Base-by-base conservation (phyloP, 176 grass and related monocot species). In the Sorghum bicolor region DNA sequence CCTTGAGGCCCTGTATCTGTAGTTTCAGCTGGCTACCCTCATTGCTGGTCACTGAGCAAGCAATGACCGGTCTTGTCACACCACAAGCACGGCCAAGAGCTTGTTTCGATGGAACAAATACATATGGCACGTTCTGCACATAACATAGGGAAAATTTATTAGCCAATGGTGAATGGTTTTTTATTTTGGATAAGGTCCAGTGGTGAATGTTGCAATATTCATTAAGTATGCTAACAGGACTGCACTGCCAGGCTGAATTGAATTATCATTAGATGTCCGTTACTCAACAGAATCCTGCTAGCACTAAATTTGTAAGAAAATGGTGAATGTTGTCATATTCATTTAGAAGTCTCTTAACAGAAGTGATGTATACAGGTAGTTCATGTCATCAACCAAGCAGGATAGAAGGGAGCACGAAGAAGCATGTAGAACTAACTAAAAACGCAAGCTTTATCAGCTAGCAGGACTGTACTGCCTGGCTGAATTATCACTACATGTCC, bases 81-180 rank as follows among this genome's bases (percentile, higher is more conserved):
- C 94, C 94, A 82, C 94, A 96, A 80, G 94, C 94, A 10, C 94
- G 91, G 48, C 94, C 94, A 80, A 96, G 88, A 67, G 94, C 80
- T 82, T 96, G 83, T 70, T 96, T 96, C 0, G 94, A 96, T 65
- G 94, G 94, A 31, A 96, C 88, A 85, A 96, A 96, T 12, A 96
- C 94, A 77, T 96, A 96, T 60, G 94, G 94, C 20, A 96, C 94
- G 3, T 93, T 96, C 91, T 96, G 83, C 30, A 70, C 30, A 40
- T 7, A 57, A 8, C 60, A 85, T 14, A 41, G 2, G 28, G 79
- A 22, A 91, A 43, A 72, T 5, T 19, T 68, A n/a, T 60, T 48
- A 77, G n/a, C 17, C 37, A 79, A 31, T 24, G 67, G 45, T 38
- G 11, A 22, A 20, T 52, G 10, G 2, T 48, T 50, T 50, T 20